Conservation (phyloP, 2,329 filamentous ascomycete species). For the Botryotinia calthae region DNA sequence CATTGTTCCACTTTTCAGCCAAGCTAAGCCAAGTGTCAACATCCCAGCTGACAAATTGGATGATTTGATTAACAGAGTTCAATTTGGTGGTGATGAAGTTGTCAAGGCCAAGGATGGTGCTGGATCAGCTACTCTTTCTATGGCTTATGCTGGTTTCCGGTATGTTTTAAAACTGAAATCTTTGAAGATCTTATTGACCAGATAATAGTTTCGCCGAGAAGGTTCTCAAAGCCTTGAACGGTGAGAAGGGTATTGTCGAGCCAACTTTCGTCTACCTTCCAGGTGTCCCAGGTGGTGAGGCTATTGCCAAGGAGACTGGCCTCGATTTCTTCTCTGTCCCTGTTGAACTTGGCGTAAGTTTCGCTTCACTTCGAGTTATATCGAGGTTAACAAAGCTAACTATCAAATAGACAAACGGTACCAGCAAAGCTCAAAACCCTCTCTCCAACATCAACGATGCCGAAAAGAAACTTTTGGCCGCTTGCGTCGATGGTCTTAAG, state of each 20-base stretch:
- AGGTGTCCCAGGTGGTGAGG: constrained; percentile 83
- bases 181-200: constrained; percentile 21
- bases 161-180: constrained; percentile 42
- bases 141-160: constrained; percentile 98
- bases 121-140: constrained; percentile 94
- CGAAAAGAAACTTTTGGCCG: constrained; percentile 20
- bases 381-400: constrained; percentile 73
- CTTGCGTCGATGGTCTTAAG: constrained; percentile 31
- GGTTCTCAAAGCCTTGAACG: constrained; percentile 87
- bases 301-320: constrained; percentile 78
- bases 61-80: constrained; percentile 82
- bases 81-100: constrained; percentile 99
- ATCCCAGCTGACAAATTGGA: constrained; percentile 55
- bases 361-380: constrained; percentile 58
- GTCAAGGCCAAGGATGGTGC: constrained; percentile 98
- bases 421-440: constrained; percentile 19
- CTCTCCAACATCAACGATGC: constrained; percentile 32
- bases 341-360: constrained; percentile 91
- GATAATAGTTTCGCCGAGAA: constrained; percentile 80
- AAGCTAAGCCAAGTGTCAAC: constrained; percentile 72
- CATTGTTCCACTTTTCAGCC: constrained; percentile 96
- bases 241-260: constrained; percentile 90
- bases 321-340: constrained; percentile 95
- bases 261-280: constrained; percentile 95
- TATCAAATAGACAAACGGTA: constrained; percentile 67